Percentiles rank a stretch among this genome's conserved stretches.
Conservation (phyloP, 345 rosid genomes). For the Eucalyptus sideroxylon region DNA sequence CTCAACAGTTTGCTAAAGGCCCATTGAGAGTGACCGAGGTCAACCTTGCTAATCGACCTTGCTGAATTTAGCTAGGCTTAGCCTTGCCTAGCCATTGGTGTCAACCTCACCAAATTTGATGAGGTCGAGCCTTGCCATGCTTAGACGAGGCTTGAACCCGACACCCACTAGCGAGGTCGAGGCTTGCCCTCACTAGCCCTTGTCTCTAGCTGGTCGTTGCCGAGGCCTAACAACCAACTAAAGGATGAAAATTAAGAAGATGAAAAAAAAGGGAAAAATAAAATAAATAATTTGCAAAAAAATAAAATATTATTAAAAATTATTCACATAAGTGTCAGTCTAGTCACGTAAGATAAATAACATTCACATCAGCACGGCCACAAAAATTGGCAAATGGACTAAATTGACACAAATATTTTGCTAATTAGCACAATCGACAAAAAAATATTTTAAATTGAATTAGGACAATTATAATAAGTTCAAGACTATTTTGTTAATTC, state of each 20-base stretch:
- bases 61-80: too few species aligned
- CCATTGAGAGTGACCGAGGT: too few species aligned
- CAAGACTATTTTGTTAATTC: too few species aligned
- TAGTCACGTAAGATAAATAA: accelerated
- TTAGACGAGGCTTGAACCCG: accelerated
- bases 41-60: accelerated
- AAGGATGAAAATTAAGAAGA: accelerated
- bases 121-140: too few species aligned
- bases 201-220: accelerated
- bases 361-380: too few species aligned
- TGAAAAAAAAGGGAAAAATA: accelerated
- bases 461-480: too few species aligned
- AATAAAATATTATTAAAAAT: too few species aligned
- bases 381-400: too few species aligned
- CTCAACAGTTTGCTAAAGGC: too few species aligned
- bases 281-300: too few species aligned
- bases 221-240: accelerated
- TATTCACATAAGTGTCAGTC: accelerated
- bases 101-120: accelerated
- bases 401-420: accelerated
- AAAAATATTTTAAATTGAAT: accelerated
- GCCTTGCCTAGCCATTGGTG: accelerated
- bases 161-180: accelerated
- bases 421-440: too few species aligned
- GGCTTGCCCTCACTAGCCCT: accelerated